Conservation (phyloP, 192 early-diverging fungal genomes). For the Pilobolus umbonatus region DNA sequence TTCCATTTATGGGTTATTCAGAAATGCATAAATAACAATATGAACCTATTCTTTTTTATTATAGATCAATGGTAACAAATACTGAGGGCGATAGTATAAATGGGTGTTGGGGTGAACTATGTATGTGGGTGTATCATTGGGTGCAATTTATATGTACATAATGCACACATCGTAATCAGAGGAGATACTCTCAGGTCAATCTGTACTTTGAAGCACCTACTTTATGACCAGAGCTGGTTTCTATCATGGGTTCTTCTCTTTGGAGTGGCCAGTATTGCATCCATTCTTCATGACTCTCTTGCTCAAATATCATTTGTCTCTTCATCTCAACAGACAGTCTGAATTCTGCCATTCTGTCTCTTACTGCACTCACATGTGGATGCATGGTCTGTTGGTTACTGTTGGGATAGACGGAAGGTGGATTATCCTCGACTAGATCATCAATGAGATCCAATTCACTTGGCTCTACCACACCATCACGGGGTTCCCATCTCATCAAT, state of each 20-base stretch:
- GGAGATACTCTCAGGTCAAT: too few species aligned
- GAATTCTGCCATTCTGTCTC: background rate
- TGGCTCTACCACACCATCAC: background rate
- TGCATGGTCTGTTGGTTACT: background rate
- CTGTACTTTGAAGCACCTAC: constrained; percentile 7
- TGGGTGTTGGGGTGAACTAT: too few species aligned
- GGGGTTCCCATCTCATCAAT: background rate
- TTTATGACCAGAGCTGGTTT: constrained; percentile 3
- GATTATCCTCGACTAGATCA: background rate
- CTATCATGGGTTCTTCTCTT: background rate
- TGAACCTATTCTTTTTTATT: too few species aligned
- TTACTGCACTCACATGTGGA: background rate
- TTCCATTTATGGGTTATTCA: too few species aligned
- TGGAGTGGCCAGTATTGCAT: constrained; percentile 2
- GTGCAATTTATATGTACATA: too few species aligned
- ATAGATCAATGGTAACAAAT: too few species aligned
- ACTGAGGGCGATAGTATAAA: too few species aligned
- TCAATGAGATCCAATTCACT: constrained; percentile 1
- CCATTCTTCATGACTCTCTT: background rate
- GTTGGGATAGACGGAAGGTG: background rate
- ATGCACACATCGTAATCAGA: too few species aligned
- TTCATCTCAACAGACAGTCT: background rate
- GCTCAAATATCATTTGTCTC: background rate
- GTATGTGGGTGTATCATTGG: too few species aligned
- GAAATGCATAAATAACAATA: too few species aligned